These are phyloP conservation scores for Pseudogymnoascus sp. DNA, from an alignment of 2,329 filamentous ascomycete genomes.

Conservation along the genomic window DNA sequence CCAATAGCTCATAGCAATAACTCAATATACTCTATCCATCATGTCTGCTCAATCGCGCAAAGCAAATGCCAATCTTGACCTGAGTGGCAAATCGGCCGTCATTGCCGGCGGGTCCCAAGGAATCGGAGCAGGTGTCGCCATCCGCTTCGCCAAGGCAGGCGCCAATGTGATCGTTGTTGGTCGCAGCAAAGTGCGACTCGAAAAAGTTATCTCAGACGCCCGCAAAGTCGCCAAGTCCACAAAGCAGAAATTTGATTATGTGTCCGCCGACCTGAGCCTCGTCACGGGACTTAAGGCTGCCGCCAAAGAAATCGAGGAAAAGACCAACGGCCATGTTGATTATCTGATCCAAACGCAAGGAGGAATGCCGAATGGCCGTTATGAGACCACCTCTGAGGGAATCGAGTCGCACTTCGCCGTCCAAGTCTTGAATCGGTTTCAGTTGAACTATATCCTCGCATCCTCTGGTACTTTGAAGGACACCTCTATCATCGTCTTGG, in stretches of 20 bases:
- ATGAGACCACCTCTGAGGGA: background rate
- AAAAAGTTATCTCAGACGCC: background rate
- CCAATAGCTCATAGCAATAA: background rate
- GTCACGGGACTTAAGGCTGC: background rate
- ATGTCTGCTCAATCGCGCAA: constrained; percentile 1
- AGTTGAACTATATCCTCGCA: background rate
- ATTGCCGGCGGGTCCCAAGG: background rate
- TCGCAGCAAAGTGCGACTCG: background rate
- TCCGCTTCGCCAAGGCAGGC: background rate
- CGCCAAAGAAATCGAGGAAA: background rate
- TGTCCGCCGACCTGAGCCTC: background rate
- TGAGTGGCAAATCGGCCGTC: background rate
- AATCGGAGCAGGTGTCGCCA: constrained; percentile 3
- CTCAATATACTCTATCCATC: background rate
- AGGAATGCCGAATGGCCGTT: background rate
- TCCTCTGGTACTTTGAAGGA: background rate
- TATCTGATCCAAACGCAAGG: background rate
- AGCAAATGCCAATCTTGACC: background rate
- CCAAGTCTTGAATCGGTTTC: background rate
- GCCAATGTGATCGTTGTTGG: background rate
- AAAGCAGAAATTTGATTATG: background rate
- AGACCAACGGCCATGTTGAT: background rate
- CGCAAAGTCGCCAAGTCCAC: background rate
- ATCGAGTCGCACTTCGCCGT: background rate
- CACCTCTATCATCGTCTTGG: background rate